Conservation (phyloP, 1,139 yeast genomes). For the Nematodospora anomalae region DNA sequence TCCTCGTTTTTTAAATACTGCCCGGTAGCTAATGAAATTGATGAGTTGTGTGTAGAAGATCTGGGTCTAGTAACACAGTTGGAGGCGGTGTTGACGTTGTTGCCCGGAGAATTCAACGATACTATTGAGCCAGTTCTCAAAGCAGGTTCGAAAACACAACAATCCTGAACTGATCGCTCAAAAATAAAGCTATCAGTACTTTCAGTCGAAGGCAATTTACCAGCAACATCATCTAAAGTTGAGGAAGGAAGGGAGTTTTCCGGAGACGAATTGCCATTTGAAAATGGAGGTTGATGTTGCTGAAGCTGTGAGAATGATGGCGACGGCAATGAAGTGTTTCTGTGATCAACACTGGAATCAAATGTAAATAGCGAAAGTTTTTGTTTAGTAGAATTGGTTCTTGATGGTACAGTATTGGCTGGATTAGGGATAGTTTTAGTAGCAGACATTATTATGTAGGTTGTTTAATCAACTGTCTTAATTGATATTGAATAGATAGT, state of each 20-base stretch:
- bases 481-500: no score
- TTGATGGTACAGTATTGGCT: constrained; percentile 5
- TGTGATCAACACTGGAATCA: constrained; percentile 15
- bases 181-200: constrained; percentile 37
- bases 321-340: constrained; percentile 3
- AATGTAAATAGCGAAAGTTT: constrained; percentile 22
- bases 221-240: constrained; percentile 2
- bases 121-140: constrained; percentile 12
- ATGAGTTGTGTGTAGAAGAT: constrained; percentile 30
- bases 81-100: constrained; percentile 17
- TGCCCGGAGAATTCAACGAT: constrained; percentile 10
- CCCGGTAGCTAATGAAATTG: constrained; percentile 24
- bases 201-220: constrained; percentile 9
- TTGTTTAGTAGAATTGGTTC: constrained; percentile 12
- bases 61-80: constrained; percentile 17
- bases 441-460: constrained; percentile 6
- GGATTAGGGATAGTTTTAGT: constrained; percentile 2
- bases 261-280: constrained; percentile 3
- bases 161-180: constrained; percentile 64
- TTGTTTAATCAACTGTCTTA: no score
- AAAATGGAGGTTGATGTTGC: constrained; percentile 2
- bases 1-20: constrained; percentile 49
- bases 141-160: constrained; percentile 14
- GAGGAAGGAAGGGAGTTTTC: constrained; percentile 8
- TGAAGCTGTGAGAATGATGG: constrained; percentile 5